These are phyloP conservation scores for Bacidia rubella DNA, from an alignment of 495 filamentous ascomycete species.

Conservation along the genomic window DNA sequence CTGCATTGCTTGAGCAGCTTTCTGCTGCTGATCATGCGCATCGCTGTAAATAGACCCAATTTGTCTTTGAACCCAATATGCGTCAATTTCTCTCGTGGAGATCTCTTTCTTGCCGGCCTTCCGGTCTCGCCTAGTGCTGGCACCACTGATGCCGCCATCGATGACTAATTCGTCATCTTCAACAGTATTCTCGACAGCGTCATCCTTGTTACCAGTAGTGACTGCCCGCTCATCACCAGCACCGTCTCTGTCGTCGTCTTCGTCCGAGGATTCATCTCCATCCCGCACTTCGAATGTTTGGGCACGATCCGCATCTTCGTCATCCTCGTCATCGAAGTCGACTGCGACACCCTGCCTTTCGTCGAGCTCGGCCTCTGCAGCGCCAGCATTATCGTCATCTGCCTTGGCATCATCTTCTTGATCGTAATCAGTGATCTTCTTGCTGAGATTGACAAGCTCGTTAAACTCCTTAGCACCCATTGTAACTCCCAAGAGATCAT, in stretches of 20 bases:
- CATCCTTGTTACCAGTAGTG: slow-evolving; percentile 33
- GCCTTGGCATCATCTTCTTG: slow-evolving; percentile 93
- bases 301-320: slow-evolving; percentile 66
- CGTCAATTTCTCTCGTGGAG: slow-evolving; percentile 78
- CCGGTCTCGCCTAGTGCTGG: slow-evolving; percentile 25
- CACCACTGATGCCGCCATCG: slow-evolving; percentile 38
- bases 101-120: slow-evolving; percentile 46
- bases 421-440: slow-evolving; percentile 99
- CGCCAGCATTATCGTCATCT: slow-evolving; percentile 35
- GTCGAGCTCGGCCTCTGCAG: slow-evolving; percentile 63
- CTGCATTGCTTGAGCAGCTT: slow-evolving; percentile 65
- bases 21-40: slow-evolving; percentile 79
- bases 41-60: slow-evolving; percentile 79
- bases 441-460: slow-evolving; percentile 88
- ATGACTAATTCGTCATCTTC: slow-evolving; percentile 67
- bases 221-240: slow-evolving; percentile 39
- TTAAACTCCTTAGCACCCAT: slow-evolving; percentile 90
- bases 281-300: slow-evolving; percentile 70
- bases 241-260: slow-evolving; percentile 44
- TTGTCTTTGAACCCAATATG: slow-evolving; percentile 91
- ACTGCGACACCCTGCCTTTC: slow-evolving; percentile 94
- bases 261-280: slow-evolving; percentile 57
- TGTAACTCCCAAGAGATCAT: slow-evolving; percentile 72
- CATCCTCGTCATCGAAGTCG: slow-evolving; percentile 88
- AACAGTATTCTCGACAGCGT: slow-evolving; percentile 33